Evolutionary conservation across 176 grass and related monocot genomes (phyloP), one percentile per base, ranked within the genome.

Genomic region (Carex parvula): DNA sequence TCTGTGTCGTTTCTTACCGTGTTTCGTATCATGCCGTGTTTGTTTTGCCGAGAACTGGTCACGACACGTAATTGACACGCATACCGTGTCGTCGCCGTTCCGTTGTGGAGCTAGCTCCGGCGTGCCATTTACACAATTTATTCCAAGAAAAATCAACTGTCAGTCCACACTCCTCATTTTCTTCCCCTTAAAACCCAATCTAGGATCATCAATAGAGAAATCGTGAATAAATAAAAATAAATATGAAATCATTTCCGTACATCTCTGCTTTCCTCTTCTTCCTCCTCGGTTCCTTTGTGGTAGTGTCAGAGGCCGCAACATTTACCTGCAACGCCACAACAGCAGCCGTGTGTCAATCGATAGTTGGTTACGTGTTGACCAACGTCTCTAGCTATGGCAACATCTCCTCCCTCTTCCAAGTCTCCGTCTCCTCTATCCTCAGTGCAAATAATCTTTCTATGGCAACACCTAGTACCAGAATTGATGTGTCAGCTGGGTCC

Each of bases 321-420:
- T 89, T 89, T 89, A 87, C 85, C 84, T 91, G 88, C 89, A 0
- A 4, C 0, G 35, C 33, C 14, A 12, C 8, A 1, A 5, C 59
- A 56, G 11, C 22, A 8, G 20, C 60, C 64, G 88, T 53, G 5
- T 97, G 94, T 88, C 78, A 64, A 7, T 87, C 90, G 2, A 57
- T 91, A 20, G 86, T 92, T 24, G 85, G 84, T 56, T 97, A 91
- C 79, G 65, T 87, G 1, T 58, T 85, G 10, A 87, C 81, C 48
- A 94, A 89, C 80, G 79, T 80, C 72, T 91, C 90, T 84, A 97
- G 90, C 66, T 94, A 92, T 83, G 73, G 17, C n/a, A 80, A 44
- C 10, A 84, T 97, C 71, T 17, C 6, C 48, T 2, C 85, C 39
- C 88, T 86, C 71, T 97, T 97, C 86, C 88, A 90, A 84, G 85